phyloP scores from a whole-genome alignment of 495 filamentous ascomycete genomes.

The Staphylotrichum tortipilum region DNA sequence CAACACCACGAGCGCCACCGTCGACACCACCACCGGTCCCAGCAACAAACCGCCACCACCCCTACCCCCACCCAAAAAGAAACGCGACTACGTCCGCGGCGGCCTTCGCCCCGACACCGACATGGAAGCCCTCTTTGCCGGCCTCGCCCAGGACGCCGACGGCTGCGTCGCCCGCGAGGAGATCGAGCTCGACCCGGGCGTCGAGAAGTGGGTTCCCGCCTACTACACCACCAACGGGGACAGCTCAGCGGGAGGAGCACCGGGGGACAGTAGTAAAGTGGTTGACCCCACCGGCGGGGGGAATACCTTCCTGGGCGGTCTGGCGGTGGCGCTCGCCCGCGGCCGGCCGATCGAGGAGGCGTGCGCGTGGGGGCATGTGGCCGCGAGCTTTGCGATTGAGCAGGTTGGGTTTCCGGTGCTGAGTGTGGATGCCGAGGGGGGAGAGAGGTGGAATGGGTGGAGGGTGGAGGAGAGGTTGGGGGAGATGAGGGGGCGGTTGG shows the following conservation, averaged over 20 bases:
- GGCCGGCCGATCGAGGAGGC: conserved; percentile 57
- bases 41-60: too few relatives aligned
- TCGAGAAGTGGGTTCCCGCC: conserved; percentile 50
- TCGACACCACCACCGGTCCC: too few relatives aligned
- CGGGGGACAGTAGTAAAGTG: conserved; percentile 53
- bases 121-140: conserved; percentile 45
- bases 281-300: conserved; percentile 94
- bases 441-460: conserved; percentile 72
- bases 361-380: conserved; percentile 69
- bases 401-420: conserved; percentile 76
- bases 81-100: conserved; percentile 34
- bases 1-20: too few relatives aligned
- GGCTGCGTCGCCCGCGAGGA: conserved; percentile 49
- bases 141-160: conserved; percentile 40
- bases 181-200: conserved; percentile 47
- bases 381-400: conserved; percentile 89
- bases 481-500: conserved; percentile 34
- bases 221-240: conserved; percentile 43
- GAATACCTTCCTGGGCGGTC: conserved; percentile 80
- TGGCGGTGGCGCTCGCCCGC: conserved; percentile 66
- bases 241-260: too few relatives aligned
- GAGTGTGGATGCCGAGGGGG: conserved; percentile 39
- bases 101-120: conserved; percentile 44
- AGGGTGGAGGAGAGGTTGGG: conserved; percentile 46
- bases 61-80: too few relatives aligned